These are phyloP conservation scores for Amphicarpaea edgeworthii DNA, from an alignment of 306 rosid species.

Conservation along the genomic window DNA sequence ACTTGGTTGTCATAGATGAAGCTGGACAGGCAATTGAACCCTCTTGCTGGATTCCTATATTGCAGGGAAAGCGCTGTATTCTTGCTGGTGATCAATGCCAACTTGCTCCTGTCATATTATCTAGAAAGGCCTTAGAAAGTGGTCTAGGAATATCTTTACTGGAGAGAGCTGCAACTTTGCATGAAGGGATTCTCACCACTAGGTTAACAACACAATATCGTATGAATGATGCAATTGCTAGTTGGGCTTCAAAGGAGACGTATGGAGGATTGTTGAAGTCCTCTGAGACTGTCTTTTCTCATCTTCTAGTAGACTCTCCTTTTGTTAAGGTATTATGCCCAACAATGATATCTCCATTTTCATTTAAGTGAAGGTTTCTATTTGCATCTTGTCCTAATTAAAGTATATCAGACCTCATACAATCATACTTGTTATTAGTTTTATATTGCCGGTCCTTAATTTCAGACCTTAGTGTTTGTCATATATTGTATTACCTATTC, in stretches of 20 bases:
- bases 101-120: slow-evolving; percentile 86
- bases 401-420: slow-evolving; percentile 1
- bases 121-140: slow-evolving; percentile 81
- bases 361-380: slow-evolving; percentile 38
- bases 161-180: slow-evolving; percentile 78
- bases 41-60: slow-evolving; percentile 83
- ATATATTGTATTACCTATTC: slow-evolving; percentile 12
- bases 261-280: slow-evolving; percentile 76
- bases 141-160: slow-evolving; percentile 84
- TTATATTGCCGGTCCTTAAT: background rate
- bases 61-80: slow-evolving; percentile 82
- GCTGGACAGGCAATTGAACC: slow-evolving; percentile 95
- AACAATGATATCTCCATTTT: slow-evolving; percentile 37
- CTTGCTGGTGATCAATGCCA: slow-evolving; percentile 90
- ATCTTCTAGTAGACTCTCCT: slow-evolving; percentile 82
- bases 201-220: slow-evolving; percentile 75
- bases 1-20: slow-evolving; percentile 83
- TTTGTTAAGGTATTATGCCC: slow-evolving; percentile 72
- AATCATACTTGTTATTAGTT: slow-evolving; percentile 1
- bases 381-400: slow-evolving; percentile 27
- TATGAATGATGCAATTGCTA: slow-evolving; percentile 82
- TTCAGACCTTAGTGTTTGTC: background rate
- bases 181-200: slow-evolving; percentile 68
- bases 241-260: slow-evolving; percentile 96
- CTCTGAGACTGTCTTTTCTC: slow-evolving; percentile 68